Evolutionary conservation across 306 rosid genomes (phyloP), one percentile per base, ranked within the genome.

Genomic region (Lathyrus aphaca): DNA sequence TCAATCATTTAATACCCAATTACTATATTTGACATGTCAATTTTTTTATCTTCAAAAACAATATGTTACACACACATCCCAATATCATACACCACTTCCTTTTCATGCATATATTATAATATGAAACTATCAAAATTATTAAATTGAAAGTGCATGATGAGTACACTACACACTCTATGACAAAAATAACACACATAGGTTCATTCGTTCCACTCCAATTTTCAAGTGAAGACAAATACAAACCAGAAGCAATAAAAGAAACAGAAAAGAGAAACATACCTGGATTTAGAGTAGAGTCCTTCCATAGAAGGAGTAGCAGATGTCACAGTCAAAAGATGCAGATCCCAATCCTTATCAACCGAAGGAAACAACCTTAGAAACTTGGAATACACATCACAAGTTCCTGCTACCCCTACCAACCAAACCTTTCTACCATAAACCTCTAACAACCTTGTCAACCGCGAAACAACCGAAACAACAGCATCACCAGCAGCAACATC

Each of bases 281-380:
- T 91, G 82, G 99, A 91, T 62, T 88, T 86, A 17, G 91, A 71
- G 82, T 82, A 72, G 57, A 74, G 50, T 39, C 79, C 89, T 70
- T 87, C 92, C 32, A 66, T 55, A 35, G 89, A 75, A 77, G 89
- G 78, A 32, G 85, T 74, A 10, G 89, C 87, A 54, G 88, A 81
- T 64, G 96, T 89, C 74, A 95, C 84, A 77, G 99, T 88, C 75
- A 95, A 75, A 5, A 81, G 64, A 73, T 86, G 86, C 74, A 95
- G 80, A 81, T 83, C 96, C 99, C 90, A 95, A 69, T 89, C 91
- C 55, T 79, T 91, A 48, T 86, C 89, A 10, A 86, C 68, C 1
- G 55, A 64, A 9, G 91, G 90, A 50, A 89, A 91, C 79, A 70
- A 49, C 45, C 71, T 73, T 13, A 78, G 11, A 16, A 95, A 82